Evolutionary conservation across 495 filamentous ascomycete species (phyloP).

Genomic region (Pyrenopolyporus hunteri): DNA sequence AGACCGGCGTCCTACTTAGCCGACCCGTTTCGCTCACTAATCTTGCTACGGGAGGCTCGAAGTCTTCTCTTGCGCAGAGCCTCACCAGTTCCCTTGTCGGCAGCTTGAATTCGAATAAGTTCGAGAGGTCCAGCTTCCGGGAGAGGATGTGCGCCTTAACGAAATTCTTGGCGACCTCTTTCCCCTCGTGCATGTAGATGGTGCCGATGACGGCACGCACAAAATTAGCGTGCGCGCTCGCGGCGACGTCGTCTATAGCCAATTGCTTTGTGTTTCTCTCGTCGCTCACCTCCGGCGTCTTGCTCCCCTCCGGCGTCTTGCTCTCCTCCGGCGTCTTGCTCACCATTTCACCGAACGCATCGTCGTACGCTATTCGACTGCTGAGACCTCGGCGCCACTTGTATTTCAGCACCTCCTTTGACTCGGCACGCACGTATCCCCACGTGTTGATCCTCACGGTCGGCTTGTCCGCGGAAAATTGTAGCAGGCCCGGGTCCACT

Average conservation of each 20-base stretch:
- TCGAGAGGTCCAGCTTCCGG: constrained; percentile 74
- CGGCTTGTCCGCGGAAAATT: constrained; percentile 69
- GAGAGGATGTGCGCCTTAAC: constrained; percentile 81
- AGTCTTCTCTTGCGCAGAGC: constrained; percentile 86
- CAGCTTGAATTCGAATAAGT: constrained; percentile 80
- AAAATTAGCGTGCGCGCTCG: constrained; percentile 62
- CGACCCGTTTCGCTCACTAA: constrained; percentile 89
- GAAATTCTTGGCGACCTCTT: constrained; percentile 75
- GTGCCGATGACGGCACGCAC: constrained; percentile 82
- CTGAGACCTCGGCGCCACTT: constrained; percentile 74
- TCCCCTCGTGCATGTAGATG: constrained; percentile 79
- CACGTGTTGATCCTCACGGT: constrained; percentile 56
- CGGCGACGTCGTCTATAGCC: constrained; percentile 30
- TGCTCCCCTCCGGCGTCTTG: constrained; percentile 14
- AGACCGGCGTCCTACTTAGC: constrained; percentile 80
- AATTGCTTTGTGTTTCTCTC: constrained; percentile 20
- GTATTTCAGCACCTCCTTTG: constrained; percentile 46
- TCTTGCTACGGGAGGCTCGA: constrained; percentile 84
- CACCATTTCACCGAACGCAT: constrained; percentile 75
- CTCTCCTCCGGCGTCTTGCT: constrained; percentile 2
- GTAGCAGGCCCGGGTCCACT: constrained; percentile 92
- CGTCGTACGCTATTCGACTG: constrained; percentile 74
- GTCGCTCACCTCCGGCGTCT: constrained; percentile 37
- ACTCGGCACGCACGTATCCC: constrained; percentile 50
- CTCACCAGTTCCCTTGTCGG: constrained; percentile 80